Percentiles rank a stretch among this genome's conserved stretches.
These are phyloP conservation scores for Plectosphaerella plurivora DNA, from an alignment of 2,329 filamentous ascomycete species.

Conservation along the genomic window DNA sequence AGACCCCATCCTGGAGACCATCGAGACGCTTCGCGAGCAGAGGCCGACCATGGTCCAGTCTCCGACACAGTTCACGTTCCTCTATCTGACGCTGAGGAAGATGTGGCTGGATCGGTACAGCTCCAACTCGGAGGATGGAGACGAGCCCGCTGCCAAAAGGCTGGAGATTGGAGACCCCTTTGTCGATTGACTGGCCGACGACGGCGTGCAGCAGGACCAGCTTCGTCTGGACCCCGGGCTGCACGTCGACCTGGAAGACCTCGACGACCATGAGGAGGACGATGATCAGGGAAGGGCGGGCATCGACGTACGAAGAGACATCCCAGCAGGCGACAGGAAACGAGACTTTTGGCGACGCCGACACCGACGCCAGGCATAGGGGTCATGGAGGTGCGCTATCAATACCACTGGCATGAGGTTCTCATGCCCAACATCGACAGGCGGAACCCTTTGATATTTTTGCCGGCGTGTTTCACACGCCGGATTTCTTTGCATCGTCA, in stretches of 20 bases:
- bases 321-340: no score
- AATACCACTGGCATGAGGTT: no score
- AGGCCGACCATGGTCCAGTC: conserved; percentile 94
- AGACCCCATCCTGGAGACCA: conserved; percentile 74
- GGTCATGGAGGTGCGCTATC: no score
- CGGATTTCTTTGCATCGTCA: no score
- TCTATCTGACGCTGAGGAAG: conserved; percentile 81
- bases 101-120: conserved; percentile 65
- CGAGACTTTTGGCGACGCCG: no score
- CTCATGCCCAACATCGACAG: no score
- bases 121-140: conserved; percentile 1
- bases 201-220: conserved; percentile 12
- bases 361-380: no score
- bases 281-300: no score
- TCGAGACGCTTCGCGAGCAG: conserved; percentile 79
- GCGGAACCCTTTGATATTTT: no score
- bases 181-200: conserved; percentile 16
- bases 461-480: no score
- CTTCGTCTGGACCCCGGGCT: no score
- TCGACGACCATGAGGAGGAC: neutral
- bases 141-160: conserved; percentile 47
- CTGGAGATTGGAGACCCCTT: conserved; percentile 46
- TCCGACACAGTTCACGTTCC: conserved; percentile 76
- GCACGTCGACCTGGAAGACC: neutral
- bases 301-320: no score